Percentiles rank a stretch among this genome's conserved stretches.
phyloP scores from a whole-genome alignment of 2,329 filamentous ascomycete species.

The Aspergillus alliaceus region DNA sequence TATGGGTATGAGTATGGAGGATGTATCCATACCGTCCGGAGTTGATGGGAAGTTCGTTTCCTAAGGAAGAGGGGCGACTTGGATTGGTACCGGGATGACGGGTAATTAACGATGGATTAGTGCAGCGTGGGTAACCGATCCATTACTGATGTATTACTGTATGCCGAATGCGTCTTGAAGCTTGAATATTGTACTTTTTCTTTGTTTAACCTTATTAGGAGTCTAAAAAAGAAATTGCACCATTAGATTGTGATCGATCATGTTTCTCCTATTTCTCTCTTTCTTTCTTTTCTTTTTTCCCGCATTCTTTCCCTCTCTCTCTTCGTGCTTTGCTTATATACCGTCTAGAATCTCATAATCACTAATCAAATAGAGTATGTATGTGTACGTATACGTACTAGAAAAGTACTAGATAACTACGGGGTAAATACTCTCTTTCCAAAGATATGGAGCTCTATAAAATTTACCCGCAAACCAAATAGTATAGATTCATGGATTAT shows the following conservation, averaged over 20 bases:
- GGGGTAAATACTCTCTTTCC: no score
- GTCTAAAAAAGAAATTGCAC: not conserved
- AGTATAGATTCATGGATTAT: no score
- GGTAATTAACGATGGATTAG: not conserved
- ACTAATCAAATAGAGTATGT: no score
- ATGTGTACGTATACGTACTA: no score
- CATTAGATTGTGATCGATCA: not conserved
- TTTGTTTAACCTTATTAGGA: not conserved
- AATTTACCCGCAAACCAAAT: no score
- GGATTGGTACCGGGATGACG: not conserved
- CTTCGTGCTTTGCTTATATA: no score
- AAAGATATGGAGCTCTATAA: no score
- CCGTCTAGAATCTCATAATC: no score
- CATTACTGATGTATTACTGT: constrained; percentile 2
- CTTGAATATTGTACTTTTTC: not conserved
- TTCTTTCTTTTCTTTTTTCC: not conserved
- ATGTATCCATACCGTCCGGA: not conserved
- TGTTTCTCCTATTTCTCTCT: not conserved
- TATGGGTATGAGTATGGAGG: not conserved
- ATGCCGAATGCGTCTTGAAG: not conserved
- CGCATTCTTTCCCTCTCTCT: no score
- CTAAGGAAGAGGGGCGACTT: not conserved
- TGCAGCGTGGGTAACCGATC: not conserved
- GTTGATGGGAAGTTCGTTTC: not conserved
- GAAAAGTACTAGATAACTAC: no score